Evolutionary conservation across 192 early-diverging fungal genomes (phyloP), one percentile per base, ranked within the genome.

Genomic region (Gaertneriomyces sp.): DNA sequence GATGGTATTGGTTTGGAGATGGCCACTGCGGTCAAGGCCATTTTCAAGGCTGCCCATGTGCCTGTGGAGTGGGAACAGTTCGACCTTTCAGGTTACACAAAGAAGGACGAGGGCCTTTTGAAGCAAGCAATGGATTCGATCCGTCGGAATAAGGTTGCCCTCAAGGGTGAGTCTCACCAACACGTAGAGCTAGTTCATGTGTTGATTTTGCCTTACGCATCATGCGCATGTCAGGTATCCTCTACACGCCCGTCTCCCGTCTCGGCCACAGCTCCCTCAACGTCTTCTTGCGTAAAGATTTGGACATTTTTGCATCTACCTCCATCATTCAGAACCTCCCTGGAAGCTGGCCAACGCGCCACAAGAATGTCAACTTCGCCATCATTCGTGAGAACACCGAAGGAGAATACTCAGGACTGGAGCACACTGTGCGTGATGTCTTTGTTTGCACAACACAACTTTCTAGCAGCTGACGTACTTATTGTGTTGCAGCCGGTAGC

Each of bases 341-440:
- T 17, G 81, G 78, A 45, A 75, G 91, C 63, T 87, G 90, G 71
- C 75, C 89, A 20, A 85, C 94, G 53, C 90, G 95, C 71, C 91
- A 95, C 79, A 90, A 90, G 73, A 82, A 89, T 67, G 94, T 99
- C 45, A 90, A 99, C 81, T 93, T 99, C 89, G 91, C 91, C 70
- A 95, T 99, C 66, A 97, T 99, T 77, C 91, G 96, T 83, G 96
- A 99, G 74, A 99, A 99, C 87, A 99, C 96, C 52, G 96, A 99
- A 81, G 96, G 96, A 71, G 96, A 99, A 83, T 99, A 99, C 88
- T 91, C 94, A 76, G 96, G 96, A 11, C 85, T 96, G 57, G 96
- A 99, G 80, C 96, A 99, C 85, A 88, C 90, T 54, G 86, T 89
- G 68, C 51, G 68, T 74, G 50, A 42, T 19, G 19, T 68, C 42